Evolutionary conservation across 2,329 filamentous ascomycete species (phyloP), one percentile per base, ranked within the genome.

Genomic region (Ascochyta fabae): DNA sequence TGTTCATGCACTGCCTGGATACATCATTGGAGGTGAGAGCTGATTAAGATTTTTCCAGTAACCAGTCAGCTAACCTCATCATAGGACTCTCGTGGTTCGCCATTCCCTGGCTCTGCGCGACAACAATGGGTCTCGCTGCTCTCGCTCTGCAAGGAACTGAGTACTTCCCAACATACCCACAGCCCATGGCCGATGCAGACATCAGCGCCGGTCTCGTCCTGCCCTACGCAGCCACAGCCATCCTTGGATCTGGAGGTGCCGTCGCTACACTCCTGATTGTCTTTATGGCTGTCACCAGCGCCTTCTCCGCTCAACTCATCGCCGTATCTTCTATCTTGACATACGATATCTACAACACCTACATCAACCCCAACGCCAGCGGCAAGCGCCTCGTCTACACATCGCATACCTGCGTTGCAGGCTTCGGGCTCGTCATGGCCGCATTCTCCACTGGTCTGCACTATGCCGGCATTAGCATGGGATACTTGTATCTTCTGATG

Each of bases 401-500:
- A 74, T 91, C 86, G 22, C 90, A 96, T 73, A 77, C 84, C 24
- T 85, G 86, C 62, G 92, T 89, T 54, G 78, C 94, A 38, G 80
- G 86, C 12, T 96, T 92, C 68, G 88, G 90, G 0, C 65, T 92
- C n/a, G 81, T 90, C 66, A 94, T 96, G 80, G 90, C 91, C 10
- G 84, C 80, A 1, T 91, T 96, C 74, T 88, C 88, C 0, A 90
- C 91, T 0, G 92, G 91, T 0, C 83, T 95, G 0, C 68, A 67
- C 62, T 70, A 74, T 31, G 71, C 67, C 6, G 72, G 70, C 6
- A 70, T 73, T 31, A 66, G 65, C 45, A 95, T 96, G 90, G 92
- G 92, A 8, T 96, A 92, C 68, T 80, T 96, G 1, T 96, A 95
- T 70, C 79, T 96, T 1, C 84, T 96, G 71, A 96, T 96, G 92